Percentiles rank a stretch among this genome's conserved stretches.
Conservation (phyloP, 345 rosid species). For the Salix koriyanagi region DNA sequence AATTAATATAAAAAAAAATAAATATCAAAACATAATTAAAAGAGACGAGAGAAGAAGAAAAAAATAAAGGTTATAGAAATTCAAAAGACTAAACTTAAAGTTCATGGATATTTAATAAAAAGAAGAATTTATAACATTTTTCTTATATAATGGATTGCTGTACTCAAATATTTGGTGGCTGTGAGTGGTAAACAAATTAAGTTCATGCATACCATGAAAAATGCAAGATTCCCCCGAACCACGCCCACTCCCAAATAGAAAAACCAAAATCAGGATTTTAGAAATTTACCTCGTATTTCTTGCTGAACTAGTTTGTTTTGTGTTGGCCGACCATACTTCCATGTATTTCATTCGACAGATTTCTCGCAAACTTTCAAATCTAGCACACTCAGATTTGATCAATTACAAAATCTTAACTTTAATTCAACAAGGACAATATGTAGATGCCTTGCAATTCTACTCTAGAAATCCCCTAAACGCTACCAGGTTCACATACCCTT, state of each 20-base stretch:
- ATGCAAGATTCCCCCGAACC: neutral
- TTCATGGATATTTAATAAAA: too few species aligned
- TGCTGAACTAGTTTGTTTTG: neutral
- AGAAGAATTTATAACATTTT: neutral
- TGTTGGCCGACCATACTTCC: conserved; percentile 5
- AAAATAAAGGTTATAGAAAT: too few species aligned
- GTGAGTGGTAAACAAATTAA: neutral
- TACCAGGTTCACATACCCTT: conserved; percentile 55
- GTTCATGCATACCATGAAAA: neutral
- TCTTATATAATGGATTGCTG: neutral
- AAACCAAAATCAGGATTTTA: neutral
- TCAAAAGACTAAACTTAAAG: accelerated
- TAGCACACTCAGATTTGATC: conserved; percentile 11
- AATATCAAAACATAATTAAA: too few species aligned
- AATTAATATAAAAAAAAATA: too few species aligned
- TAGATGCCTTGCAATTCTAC: conserved; percentile 49
- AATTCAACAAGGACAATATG: conserved; percentile 35
- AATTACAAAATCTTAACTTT: conserved; percentile 43
- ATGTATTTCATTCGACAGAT: conserved; percentile 17
- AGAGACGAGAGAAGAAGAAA: too few species aligned
- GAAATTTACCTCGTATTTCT: neutral
- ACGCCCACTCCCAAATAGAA: neutral
- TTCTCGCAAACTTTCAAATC: conserved; percentile 29
- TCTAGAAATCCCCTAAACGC: conserved; percentile 32
- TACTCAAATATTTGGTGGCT: neutral